These are phyloP conservation scores for Akanthomyces uredinophilus DNA, from an alignment of 2,329 filamentous ascomycete species.

Conservation along the genomic window DNA sequence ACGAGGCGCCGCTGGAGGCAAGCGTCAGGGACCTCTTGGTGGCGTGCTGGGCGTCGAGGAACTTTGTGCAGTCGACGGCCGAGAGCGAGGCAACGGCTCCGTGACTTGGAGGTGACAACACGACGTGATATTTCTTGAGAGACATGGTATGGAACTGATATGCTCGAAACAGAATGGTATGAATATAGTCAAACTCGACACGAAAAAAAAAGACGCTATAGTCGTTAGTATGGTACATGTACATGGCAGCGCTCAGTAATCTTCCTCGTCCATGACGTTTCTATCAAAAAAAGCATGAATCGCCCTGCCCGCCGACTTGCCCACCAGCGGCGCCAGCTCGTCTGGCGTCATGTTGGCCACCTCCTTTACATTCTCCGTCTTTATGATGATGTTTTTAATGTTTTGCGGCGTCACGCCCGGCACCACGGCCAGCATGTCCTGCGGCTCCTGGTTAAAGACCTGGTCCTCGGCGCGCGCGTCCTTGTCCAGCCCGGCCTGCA, in stretches of 20 bases:
- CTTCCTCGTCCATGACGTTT: constrained; percentile 51
- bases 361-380: constrained; percentile 71
- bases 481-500: constrained; percentile 66
- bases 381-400: constrained; percentile 64
- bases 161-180: too few relatives aligned
- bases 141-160: too few relatives aligned
- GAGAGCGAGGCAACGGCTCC: background rate
- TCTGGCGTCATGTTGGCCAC: constrained; percentile 79
- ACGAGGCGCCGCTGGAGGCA: background rate
- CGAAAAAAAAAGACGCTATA: background rate
- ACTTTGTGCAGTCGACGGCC: background rate
- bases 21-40: background rate
- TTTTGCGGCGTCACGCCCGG: constrained; percentile 81
- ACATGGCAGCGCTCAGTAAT: constrained; percentile 15
- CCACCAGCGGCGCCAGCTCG: constrained; percentile 69
- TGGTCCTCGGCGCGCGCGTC: constrained; percentile 58
- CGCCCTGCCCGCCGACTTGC: constrained; percentile 68
- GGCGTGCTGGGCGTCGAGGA: constrained; percentile 6
- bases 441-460: constrained; percentile 75
- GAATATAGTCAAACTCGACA: too few relatives aligned
- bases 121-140: too few relatives aligned
- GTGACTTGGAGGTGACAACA: too few relatives aligned
- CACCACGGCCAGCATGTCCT: constrained; percentile 83
- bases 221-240: background rate
- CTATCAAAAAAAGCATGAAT: constrained; percentile 77